A percentile compares a stretch with the other conserved stretches of the same genome.
phyloP scores from a whole-genome alignment of 2,329 filamentous ascomycete genomes.

The Phaeosphaeria sp. region DNA sequence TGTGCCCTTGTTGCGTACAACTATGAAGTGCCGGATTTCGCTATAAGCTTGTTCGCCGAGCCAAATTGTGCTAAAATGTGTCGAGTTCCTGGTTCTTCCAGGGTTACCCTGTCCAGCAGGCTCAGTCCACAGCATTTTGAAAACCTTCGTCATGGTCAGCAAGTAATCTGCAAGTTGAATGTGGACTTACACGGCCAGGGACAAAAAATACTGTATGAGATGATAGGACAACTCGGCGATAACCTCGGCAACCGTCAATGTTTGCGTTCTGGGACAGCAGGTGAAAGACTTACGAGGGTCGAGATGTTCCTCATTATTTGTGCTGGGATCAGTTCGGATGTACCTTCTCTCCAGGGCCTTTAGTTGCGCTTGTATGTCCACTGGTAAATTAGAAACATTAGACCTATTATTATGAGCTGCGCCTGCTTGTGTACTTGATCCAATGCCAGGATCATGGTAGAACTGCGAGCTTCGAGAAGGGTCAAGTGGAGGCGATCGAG shows the following conservation, averaged over 20 bases:
- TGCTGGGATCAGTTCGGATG: constrained; percentile 5
- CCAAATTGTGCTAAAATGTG: constrained; percentile 19
- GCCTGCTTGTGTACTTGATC: not conserved
- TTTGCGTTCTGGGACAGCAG: not conserved
- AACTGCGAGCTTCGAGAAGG: too few species aligned
- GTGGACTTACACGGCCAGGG: not conserved
- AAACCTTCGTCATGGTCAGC: constrained; percentile 13
- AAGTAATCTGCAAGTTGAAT: not conserved
- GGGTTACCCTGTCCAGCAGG: constrained; percentile 15
- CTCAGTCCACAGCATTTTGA: constrained; percentile 28
- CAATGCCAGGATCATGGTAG: not conserved
- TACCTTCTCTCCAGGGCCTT: not conserved
- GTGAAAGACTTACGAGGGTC: constrained; percentile 1
- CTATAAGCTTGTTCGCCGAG: constrained; percentile 18
- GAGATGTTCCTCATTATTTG: not conserved
- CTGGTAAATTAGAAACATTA: not conserved
- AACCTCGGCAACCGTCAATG: not conserved
- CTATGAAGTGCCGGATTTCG: constrained; percentile 29
- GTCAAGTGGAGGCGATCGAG: not conserved
- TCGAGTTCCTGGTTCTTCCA: constrained; percentile 18
- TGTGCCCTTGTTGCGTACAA: constrained; percentile 19
- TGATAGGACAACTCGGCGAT: not conserved
- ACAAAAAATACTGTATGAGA: not conserved
- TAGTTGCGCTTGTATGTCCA: not conserved
- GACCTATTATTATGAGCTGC: not conserved